Conservation (phyloP, 345 rosid species). For the Salix arbutifolia region DNA sequence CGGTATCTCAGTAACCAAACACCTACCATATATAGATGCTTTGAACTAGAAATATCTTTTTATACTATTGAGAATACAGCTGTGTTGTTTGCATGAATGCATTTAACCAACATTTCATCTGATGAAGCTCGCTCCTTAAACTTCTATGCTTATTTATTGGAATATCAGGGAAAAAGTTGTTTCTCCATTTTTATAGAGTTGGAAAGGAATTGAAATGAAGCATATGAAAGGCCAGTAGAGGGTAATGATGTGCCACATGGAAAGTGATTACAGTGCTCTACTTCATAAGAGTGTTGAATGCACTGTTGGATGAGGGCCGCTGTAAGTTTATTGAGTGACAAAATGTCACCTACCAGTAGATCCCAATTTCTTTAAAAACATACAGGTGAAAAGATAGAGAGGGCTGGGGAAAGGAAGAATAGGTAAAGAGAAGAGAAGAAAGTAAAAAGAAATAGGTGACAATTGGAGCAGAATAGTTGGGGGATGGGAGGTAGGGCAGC, state of each 20-base stretch:
- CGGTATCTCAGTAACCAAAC: no score
- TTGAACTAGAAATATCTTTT: no score
- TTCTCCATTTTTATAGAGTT: not conserved
- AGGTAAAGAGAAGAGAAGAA: not conserved
- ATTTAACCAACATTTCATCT: not conserved
- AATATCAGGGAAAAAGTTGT: not conserved
- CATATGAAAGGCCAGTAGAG: no score
- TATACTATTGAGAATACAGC: not conserved
- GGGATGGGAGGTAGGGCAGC: not conserved
- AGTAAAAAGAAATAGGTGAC: not conserved
- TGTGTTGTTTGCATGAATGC: not conserved
- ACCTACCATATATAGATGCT: no score
- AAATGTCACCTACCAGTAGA: not conserved
- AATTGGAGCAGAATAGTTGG: not conserved
- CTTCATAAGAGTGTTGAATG: no score
- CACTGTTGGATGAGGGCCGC: no score
- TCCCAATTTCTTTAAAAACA: not conserved
- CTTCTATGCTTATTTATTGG: not conserved
- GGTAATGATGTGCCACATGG: no score
- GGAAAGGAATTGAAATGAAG: not conserved
- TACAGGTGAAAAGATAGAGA: not conserved
- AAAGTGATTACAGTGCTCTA: no score
- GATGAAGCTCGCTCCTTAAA: not conserved
- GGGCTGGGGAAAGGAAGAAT: not conserved
- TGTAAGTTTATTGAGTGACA: no score